phyloP scores from a whole-genome alignment of 225 moss, liverwort and hornwort species.

The Rhytidiadelphus loreus region DNA sequence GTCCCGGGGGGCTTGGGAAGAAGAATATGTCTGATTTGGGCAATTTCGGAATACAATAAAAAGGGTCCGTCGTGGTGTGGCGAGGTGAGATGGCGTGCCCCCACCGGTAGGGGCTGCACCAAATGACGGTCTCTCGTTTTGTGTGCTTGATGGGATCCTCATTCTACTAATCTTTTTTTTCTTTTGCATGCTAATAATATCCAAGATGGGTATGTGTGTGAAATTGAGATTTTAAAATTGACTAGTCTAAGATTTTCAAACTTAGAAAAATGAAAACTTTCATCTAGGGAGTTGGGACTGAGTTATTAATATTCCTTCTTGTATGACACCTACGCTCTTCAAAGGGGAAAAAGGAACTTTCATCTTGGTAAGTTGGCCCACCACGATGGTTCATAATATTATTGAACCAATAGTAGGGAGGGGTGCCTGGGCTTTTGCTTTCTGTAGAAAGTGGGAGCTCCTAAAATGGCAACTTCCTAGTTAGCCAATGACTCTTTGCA shows the following conservation, averaged over 20 bases:
- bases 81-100: not conserved
- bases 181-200: not conserved
- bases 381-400: not conserved
- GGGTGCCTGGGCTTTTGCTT: fast-evolving
- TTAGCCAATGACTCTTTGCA: not conserved
- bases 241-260: too few relatives aligned
- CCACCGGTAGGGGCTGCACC: not conserved
- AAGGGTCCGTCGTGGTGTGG: fast-evolving
- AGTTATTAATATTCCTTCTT: not conserved
- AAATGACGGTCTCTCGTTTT: not conserved
- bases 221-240: not conserved
- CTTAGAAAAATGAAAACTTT: not conserved
- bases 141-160: not conserved
- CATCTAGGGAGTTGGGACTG: not conserved
- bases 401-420: fast-evolving
- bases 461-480: not conserved
- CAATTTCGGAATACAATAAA: not conserved
- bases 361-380: not conserved
- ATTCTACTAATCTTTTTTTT: not conserved
- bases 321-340: fast-evolving
- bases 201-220: not conserved
- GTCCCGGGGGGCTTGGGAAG: not conserved
- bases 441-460: not conserved
- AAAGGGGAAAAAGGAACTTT: not conserved
- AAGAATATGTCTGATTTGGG: not conserved